Conservation (phyloP, 495 filamentous ascomycete genomes). For the Astrothelium subdiscretum region DNA sequence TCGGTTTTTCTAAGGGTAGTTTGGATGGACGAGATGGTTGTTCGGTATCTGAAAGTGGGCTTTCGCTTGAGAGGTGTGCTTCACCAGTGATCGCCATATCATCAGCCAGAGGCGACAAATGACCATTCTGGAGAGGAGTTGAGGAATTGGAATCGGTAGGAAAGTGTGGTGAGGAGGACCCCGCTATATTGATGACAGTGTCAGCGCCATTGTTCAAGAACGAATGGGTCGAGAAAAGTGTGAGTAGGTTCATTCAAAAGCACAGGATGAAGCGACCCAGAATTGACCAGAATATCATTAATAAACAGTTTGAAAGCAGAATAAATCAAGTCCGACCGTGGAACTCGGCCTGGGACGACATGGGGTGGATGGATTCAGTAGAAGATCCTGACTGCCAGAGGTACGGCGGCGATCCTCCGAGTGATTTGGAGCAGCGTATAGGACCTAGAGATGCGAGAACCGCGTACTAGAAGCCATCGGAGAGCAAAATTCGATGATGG, state of each 20-base stretch:
- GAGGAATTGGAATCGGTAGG: slow-evolving; percentile 26
- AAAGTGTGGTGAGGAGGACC: slow-evolving; percentile 10
- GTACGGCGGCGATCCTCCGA: slow-evolving; percentile 2
- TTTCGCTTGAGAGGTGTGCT: slow-evolving; percentile 38
- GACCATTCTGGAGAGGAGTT: slow-evolving; percentile 37
- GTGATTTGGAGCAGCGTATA: neutral
- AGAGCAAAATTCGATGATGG: slow-evolving; percentile 3
- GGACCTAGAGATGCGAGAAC: neutral
- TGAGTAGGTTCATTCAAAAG: slow-evolving; percentile 18
- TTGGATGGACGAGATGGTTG: slow-evolving; percentile 15
- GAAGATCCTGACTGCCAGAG: slow-evolving; percentile 4
- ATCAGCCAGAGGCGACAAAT: slow-evolving; percentile 31
- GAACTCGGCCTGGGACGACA: slow-evolving; percentile 5
- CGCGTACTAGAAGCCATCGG: neutral
- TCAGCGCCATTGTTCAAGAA: slow-evolving; percentile 18
- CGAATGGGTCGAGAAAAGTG: slow-evolving; percentile 10
- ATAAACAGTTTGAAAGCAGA: slow-evolving; percentile 2
- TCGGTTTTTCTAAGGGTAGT: slow-evolving; percentile 9
- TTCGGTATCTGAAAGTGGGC: slow-evolving; percentile 28
- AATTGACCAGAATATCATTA: slow-evolving; percentile 13
- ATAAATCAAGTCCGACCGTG: slow-evolving; percentile 9
- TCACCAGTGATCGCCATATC: slow-evolving; percentile 30
- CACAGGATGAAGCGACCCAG: slow-evolving; percentile 22
- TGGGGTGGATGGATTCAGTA: slow-evolving; percentile 2
- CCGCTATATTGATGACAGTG: slow-evolving; percentile 22